Conservation (phyloP, 306 rosid species). For the Arachis stenosperma region DNA sequence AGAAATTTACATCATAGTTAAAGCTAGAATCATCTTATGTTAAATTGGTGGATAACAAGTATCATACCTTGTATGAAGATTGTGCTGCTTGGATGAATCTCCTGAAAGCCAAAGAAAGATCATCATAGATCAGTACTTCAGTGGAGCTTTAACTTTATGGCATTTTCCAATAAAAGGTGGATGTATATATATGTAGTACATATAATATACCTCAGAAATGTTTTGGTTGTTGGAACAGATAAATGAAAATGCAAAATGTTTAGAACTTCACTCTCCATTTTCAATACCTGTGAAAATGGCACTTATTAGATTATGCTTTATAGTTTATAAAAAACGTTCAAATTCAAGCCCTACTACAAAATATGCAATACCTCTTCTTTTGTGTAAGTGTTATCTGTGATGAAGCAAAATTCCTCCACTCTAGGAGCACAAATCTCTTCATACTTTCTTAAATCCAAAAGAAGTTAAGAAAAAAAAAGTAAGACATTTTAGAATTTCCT, state of each 20-base stretch:
- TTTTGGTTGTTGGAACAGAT: constrained; percentile 80
- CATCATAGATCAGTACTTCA: constrained; percentile 21
- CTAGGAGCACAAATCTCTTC: constrained; percentile 87
- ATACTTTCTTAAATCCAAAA: constrained; percentile 61
- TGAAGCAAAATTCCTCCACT: constrained; percentile 81
- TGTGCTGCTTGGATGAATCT: constrained; percentile 86
- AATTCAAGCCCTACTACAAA: constrained; percentile 30
- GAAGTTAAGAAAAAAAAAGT: constrained; percentile 34
- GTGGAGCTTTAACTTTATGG: constrained; percentile 11
- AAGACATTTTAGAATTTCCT: constrained; percentile 36
- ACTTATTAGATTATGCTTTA: constrained; percentile 18
- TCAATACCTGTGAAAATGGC: constrained; percentile 58
- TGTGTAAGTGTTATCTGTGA: constrained; percentile 82
- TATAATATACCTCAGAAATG: constrained; percentile 76
- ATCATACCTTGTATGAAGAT: constrained; percentile 66
- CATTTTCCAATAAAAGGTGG: neutral
- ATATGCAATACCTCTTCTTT: constrained; percentile 69
- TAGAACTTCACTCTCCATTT: constrained; percentile 77
- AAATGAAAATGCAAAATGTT: constrained; percentile 71
- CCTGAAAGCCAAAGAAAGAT: constrained; percentile 50
- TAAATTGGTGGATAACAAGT: constrained; percentile 17
- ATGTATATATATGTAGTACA: neutral
- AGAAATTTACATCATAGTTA: too few relatives aligned
- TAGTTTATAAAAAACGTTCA: neutral
- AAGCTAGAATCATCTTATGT: neutral